phyloP scores from a whole-genome alignment of 768 basidiomycete species.

The Calocybe cyanea region DNA sequence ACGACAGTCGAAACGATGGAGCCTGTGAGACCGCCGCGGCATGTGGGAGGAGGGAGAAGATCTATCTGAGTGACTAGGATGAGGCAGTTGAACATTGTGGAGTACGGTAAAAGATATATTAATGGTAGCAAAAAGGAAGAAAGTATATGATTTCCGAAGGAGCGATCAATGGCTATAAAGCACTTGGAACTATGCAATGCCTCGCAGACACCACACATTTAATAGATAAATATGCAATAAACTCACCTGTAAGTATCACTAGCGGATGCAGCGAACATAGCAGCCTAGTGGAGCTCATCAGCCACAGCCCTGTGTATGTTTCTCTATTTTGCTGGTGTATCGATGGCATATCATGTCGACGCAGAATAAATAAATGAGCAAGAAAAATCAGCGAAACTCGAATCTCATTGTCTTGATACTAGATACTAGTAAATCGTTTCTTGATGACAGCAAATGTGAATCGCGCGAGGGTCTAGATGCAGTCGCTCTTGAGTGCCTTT shows the following conservation, averaged over 20 bases:
- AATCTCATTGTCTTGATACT: slow-evolving; percentile 74
- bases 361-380: slow-evolving; percentile 46
- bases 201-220: slow-evolving; percentile 7
- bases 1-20: slow-evolving; percentile 24
- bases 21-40: neutral
- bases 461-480: too few relatives aligned
- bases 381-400: slow-evolving; percentile 54
- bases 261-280: slow-evolving; percentile 15
- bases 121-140: too few relatives aligned
- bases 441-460: too few relatives aligned
- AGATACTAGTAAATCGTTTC: too few relatives aligned
- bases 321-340: slow-evolving; percentile 64
- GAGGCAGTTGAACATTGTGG: slow-evolving; percentile 30
- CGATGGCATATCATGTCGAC: slow-evolving; percentile 50
- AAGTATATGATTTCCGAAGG: too few relatives aligned
- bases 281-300: slow-evolving; percentile 18
- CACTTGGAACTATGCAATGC: neutral
- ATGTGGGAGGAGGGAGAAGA: slow-evolving; percentile 35
- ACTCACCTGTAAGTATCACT: slow-evolving; percentile 19
- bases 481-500: too few relatives aligned
- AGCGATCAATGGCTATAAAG: too few relatives aligned
- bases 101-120: neutral
- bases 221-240: slow-evolving; percentile 1
- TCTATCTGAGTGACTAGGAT: slow-evolving; percentile 59
- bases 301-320: slow-evolving; percentile 31